Percentiles rank a stretch among this genome's conserved stretches.
Evolutionary conservation across 2,329 filamentous ascomycete genomes (phyloP).

Genomic region (Parastagonospora nodorum): DNA sequence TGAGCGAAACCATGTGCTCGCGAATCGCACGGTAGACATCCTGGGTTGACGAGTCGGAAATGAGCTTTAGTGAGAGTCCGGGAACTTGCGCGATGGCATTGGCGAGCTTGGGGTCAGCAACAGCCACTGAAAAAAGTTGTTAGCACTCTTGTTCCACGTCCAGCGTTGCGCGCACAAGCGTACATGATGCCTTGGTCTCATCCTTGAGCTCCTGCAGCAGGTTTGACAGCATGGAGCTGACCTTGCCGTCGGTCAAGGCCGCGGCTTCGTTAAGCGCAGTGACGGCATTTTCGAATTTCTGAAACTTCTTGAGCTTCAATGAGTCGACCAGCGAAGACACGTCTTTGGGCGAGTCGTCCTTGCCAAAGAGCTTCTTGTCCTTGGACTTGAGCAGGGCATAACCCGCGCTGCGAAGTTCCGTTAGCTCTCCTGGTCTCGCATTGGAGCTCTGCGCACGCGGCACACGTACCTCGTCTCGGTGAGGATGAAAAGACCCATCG

Average conservation of each 20-base stretch:
- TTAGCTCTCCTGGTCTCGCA: slow-evolving; percentile 17
- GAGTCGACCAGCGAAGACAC: slow-evolving; percentile 85
- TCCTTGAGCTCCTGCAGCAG: slow-evolving; percentile 91
- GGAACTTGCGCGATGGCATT: slow-evolving; percentile 92
- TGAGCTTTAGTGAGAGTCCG: slow-evolving; percentile 79
- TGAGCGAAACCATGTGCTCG: slow-evolving; percentile 84
- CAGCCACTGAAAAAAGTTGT: slow-evolving; percentile 62
- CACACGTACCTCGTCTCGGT: slow-evolving; percentile 40
- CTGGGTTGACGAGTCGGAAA: slow-evolving; percentile 80
- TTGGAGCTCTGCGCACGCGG: slow-evolving; percentile 9
- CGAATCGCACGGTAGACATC: slow-evolving; percentile 95
- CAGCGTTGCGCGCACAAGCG: background rate
- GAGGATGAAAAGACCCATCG: slow-evolving; percentile 51
- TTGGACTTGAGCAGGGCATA: slow-evolving; percentile 98
- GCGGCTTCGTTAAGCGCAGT: slow-evolving; percentile 85
- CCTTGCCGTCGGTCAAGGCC: slow-evolving; percentile 84
- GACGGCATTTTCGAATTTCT: slow-evolving; percentile 94
- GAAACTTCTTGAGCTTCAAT: slow-evolving; percentile 94
- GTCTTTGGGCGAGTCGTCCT: slow-evolving; percentile 74
- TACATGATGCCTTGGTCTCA: slow-evolving; percentile 88
- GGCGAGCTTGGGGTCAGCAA: slow-evolving; percentile 89
- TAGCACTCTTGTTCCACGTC: slow-evolving; percentile 7
- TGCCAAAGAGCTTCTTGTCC: slow-evolving; percentile 97
- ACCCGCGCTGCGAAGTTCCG: slow-evolving; percentile 72
- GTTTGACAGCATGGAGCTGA: slow-evolving; percentile 80